These are phyloP conservation scores for Colletotrichum eremochloae DNA, from an alignment of 2,329 filamentous ascomycete genomes.

Conservation along the genomic window DNA sequence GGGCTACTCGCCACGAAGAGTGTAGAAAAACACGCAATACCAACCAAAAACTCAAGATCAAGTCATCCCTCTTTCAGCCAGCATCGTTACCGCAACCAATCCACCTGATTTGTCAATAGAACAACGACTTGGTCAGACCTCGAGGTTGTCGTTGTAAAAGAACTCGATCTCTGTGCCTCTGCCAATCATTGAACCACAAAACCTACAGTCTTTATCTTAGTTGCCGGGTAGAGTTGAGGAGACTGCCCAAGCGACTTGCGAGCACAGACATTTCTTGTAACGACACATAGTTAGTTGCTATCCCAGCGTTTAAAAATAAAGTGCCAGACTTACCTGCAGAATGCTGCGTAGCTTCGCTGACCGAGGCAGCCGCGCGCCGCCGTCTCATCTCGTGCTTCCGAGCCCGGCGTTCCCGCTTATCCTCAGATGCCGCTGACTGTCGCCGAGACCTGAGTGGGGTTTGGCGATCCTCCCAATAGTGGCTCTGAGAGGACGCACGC, in stretches of 20 bases:
- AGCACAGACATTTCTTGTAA: neutral
- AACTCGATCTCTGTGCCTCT: too few relatives aligned
- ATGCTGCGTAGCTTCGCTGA: too few relatives aligned
- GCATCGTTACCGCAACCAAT: neutral
- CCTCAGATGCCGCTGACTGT: neutral
- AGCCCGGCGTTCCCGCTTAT: neutral
- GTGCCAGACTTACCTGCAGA: neutral
- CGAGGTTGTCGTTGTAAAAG: neutral
- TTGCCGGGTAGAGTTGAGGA: neutral
- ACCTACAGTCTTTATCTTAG: neutral
- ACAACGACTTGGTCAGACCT: neutral
- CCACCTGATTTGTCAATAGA: neutral
- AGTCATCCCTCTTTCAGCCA: neutral
- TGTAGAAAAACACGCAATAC: neutral
- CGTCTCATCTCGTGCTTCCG: neutral
- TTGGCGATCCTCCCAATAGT: neutral
- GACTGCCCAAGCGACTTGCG: neutral
- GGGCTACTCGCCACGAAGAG: neutral
- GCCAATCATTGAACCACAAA: neutral
- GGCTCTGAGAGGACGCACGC: neutral
- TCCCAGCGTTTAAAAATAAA: too few relatives aligned
- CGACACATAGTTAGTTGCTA: neutral
- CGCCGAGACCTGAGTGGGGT: neutral
- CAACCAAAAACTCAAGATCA: neutral
- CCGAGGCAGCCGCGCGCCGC: neutral